Base-by-base conservation (phyloP, 345 rosid genomes). In the Xanthoceras sorbifolium region DNA sequence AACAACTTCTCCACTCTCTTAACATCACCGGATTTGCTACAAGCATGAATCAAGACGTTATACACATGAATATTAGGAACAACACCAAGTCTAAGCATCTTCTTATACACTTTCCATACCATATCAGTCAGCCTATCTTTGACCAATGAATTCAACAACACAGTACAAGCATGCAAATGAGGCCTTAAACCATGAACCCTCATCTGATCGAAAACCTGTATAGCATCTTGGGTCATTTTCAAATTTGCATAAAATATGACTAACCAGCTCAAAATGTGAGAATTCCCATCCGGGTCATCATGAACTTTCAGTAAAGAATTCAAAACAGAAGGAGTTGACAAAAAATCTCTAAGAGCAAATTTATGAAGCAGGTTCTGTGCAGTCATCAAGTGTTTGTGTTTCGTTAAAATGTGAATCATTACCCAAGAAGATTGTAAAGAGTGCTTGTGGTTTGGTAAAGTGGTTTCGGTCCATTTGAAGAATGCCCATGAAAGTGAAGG, bases 91-190 rank as follows among this genome's bases (percentile, higher is more conserved):
- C 82, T 82, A 78, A 84, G 83, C 89, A 95, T 93, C 81, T 88
- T 93, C 91, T 93, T 93, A 79, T 90, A 90, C 48, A 84, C 26
- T 78, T 90, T 95, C 98, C 98, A 95, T 29, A 89, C 92, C 31
- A 73, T 79, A 87, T 95, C 90, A 29, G 87, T 89, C 79, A 90
- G 77, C 72, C 92, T 88, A 57, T 89, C 86, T 77, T 93, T 95
- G 28, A 78, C 96, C 80, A 93, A 77, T 28, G 81, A 82, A 78
- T 86, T 93, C 70, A 95, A 80, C 32, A 95, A 62, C 82, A 92
- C 99, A n/a, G 94, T 90, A 84, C 97, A 95, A 76, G 97, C 98
- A 78, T 87, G 98, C 84, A 89, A 80, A 84, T 95, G 97, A 22
- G 98, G 98, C 52, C 74, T 81, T 38, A 93, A 82, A 36, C 88